Evolutionary conservation across 345 rosid species (phyloP), one percentile per base, ranked within the genome.

Genomic region (Eucalyptus erythrocorys): DNA sequence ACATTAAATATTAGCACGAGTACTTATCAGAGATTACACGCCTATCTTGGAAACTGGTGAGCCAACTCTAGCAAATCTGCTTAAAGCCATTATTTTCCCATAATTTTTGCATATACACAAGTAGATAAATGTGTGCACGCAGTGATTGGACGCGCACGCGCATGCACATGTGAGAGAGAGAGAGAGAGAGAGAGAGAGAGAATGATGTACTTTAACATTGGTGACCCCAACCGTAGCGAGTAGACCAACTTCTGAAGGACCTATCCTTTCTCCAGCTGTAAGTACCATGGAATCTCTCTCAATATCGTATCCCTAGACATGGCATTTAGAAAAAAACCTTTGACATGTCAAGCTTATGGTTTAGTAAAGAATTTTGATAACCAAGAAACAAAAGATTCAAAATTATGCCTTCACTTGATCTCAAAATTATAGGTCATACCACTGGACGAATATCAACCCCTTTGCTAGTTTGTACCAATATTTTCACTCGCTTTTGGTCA

Each of bases 371-470:
- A 64, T 1, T 68, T 87, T 6, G 6, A 22, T 40, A 51, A n/a
- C 17, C 22, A 15, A 51, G 13, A 76, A 76, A 76, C 82, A 11
- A 40, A 76, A 21, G 8, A 40, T 76, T 76, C 47, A 40, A 76
- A 42, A 76, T 40, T 37, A 76, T 76, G 82, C 82, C 27, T 76
- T 76, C 82, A 37, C 82, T 40, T 6, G 27, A 37, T 26, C 80
- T 21, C 49, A 57, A 51, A 12, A 81, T 84, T 49, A 16, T 21
- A 90, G 88, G 86, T 34, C 92, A 90, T 95, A 98, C 99, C 99
- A 98, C 98, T 76, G 96, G 97, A 89, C 98, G 99, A 93, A 98
- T 95, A 91, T 98, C 96, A 66, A 89, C 91, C 86, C 97, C 99
- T 92, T 93, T 96, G 89, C 87, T 91, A 86, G 95, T 91, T 84